Percentiles rank a stretch among this genome's conserved stretches.
Conservation (phyloP, 805 yeast genomes). For the Schizosaccharomyces osmophilus region DNA sequence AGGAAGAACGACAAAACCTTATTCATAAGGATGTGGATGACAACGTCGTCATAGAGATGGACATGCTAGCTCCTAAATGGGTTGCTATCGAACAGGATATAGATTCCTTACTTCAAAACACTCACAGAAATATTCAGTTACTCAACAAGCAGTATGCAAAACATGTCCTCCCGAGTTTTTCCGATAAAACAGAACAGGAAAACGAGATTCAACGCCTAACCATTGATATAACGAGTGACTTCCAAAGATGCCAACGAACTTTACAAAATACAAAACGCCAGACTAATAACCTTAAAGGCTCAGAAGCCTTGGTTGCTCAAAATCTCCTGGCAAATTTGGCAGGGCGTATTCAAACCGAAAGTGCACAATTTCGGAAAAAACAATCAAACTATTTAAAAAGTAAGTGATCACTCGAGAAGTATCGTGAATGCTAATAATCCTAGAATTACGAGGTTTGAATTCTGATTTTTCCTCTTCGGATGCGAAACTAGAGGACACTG, state of each 20-base stretch:
- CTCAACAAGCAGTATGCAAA: conserved; percentile 52
- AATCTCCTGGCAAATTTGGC: conserved; percentile 75
- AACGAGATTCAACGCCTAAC: conserved; percentile 56
- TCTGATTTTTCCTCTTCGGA: conserved; percentile 2
- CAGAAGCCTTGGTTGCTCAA: conserved; percentile 40
- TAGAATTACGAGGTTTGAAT: neutral
- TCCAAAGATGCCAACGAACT: conserved; percentile 40
- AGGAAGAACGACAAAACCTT: neutral
- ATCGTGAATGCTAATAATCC: neutral
- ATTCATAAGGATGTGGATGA: neutral
- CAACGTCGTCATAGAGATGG: conserved; percentile 28
- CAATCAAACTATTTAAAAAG: conserved; percentile 55
- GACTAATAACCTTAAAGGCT: conserved; percentile 17
- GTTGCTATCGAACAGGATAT: conserved; percentile 49
- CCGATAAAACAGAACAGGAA: conserved; percentile 56
- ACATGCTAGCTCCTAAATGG: conserved; percentile 51
- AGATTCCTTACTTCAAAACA: conserved; percentile 30
- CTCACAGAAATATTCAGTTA: conserved; percentile 23
- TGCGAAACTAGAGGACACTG: conserved; percentile 4
- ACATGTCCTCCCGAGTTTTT: conserved; percentile 67
- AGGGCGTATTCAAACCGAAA: conserved; percentile 50
- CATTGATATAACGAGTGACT: conserved; percentile 31
- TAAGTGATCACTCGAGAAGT: neutral
- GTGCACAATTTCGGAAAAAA: conserved; percentile 56
- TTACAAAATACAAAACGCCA: conserved; percentile 52